Percentiles rank a stretch among this genome's conserved stretches.
Conservation (phyloP, 805 yeast genomes). For the Kazachstania psychrophila region DNA sequence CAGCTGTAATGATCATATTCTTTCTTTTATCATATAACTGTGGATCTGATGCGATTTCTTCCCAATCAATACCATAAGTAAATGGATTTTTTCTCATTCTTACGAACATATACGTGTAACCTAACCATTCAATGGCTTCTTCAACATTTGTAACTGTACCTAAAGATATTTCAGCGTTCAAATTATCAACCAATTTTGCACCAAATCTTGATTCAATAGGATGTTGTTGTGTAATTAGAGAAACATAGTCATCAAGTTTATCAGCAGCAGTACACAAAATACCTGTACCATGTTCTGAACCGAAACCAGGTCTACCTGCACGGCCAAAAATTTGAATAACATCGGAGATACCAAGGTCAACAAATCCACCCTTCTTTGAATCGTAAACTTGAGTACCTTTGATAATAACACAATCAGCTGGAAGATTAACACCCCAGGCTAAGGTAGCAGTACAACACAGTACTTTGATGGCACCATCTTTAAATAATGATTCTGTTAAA, state of each 20-base stretch:
- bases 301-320: constrained; percentile 96
- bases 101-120: constrained; percentile 88
- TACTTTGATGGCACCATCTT: constrained; percentile 77
- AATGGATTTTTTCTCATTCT: constrained; percentile 93
- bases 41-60: constrained; percentile 76
- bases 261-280: constrained; percentile 78
- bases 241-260: constrained; percentile 76
- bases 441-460: constrained; percentile 93
- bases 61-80: constrained; percentile 85
- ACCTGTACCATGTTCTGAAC: constrained; percentile 84
- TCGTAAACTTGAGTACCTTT: constrained; percentile 97
- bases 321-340: constrained; percentile 97
- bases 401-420: constrained; percentile 94
- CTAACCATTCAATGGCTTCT: constrained; percentile 96
- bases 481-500: constrained; percentile 78
- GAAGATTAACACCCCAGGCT: constrained; percentile 99
- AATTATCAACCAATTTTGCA: constrained; percentile 74
- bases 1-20: constrained; percentile 69
- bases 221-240: constrained; percentile 84
- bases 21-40: constrained; percentile 63
- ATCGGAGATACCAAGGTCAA: constrained; percentile 90
- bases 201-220: constrained; percentile 85
- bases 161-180: constrained; percentile 91
- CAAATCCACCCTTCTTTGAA: constrained; percentile 87
- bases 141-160: constrained; percentile 93